Conservation (phyloP, 2,329 filamentous ascomycete species). For the Monilinia vaccinii-corymbosi region DNA sequence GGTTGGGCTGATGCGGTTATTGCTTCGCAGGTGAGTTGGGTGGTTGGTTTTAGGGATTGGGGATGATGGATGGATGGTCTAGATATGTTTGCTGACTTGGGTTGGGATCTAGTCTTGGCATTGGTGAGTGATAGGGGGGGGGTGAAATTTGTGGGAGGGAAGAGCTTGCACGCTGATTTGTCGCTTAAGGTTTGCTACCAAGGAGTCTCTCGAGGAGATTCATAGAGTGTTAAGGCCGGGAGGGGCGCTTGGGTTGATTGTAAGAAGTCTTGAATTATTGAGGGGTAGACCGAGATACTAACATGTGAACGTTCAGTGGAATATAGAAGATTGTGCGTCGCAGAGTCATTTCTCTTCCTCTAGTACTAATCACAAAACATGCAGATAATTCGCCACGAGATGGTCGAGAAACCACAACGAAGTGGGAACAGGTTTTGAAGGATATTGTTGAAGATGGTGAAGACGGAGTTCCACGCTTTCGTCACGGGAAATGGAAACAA, state of each 20-base stretch:
- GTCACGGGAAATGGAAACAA: constrained; percentile 53
- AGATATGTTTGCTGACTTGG: constrained; percentile 11
- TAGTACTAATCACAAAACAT: constrained; percentile 9
- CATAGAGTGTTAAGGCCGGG: constrained; percentile 53
- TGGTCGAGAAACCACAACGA: constrained; percentile 43
- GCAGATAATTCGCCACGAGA: constrained; percentile 53
- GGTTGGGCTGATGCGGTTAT: constrained; percentile 57
- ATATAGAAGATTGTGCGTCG: constrained; percentile 57
- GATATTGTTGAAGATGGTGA: constrained; percentile 46
- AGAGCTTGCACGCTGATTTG: not conserved
- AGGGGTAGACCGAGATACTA: not conserved
- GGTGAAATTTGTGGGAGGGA: not conserved
- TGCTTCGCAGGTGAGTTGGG: constrained; percentile 57
- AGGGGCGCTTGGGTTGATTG: constrained; percentile 52
- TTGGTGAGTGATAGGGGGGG: constrained; percentile 18
- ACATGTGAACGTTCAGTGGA: constrained; percentile 40
- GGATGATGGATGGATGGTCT: not conserved
- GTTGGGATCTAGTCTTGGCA: constrained; percentile 38
- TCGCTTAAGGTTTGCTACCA: constrained; percentile 52
- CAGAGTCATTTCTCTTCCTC: constrained; percentile 1
- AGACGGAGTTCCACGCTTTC: constrained; percentile 56
- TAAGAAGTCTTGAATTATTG: not conserved
- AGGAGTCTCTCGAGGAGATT: constrained; percentile 55
- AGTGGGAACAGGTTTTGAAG: constrained; percentile 55
- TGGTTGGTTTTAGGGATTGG: constrained; percentile 1